Conservation (phyloP, 1,284 basidiomycete genomes). For the Trametes versicolor region DNA sequence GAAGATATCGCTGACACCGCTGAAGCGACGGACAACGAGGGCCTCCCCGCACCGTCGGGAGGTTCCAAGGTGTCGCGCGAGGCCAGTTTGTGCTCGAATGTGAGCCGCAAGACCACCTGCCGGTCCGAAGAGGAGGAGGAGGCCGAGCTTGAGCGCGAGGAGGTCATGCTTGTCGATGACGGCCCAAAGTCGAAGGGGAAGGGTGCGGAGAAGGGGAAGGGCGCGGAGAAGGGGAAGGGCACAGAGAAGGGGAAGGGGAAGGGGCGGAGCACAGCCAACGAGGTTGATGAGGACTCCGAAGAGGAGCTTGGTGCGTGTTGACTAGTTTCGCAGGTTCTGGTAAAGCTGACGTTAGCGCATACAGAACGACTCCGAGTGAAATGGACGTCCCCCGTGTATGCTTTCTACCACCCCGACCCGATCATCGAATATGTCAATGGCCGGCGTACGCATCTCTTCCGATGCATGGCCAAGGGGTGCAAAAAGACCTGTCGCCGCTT, state of each 20-base stretch:
- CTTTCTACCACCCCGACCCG: constrained; percentile 42
- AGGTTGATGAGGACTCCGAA: background rate
- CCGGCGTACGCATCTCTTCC: constrained; percentile 46
- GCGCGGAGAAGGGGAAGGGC: background rate
- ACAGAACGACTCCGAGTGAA: constrained; percentile 34
- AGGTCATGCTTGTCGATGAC: background rate
- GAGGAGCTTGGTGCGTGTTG: background rate
- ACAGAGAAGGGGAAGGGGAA: background rate
- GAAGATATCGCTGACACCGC: background rate
- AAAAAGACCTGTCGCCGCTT: constrained; percentile 38
- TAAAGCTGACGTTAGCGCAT: background rate
- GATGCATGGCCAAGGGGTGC: constrained; percentile 33
- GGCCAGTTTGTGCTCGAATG: constrained; percentile 31
- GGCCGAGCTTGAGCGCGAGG: background rate
- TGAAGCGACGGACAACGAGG: background rate
- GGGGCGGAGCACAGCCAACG: too few species aligned
- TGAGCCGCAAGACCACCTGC: background rate
- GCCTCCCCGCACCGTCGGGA: background rate
- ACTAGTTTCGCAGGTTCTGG: background rate
- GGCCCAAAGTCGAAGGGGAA: background rate
- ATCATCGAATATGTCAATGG: constrained; percentile 34
- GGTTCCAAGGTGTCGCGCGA: background rate
- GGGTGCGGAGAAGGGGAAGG: constrained; percentile 23
- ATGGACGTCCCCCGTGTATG: constrained; percentile 44
- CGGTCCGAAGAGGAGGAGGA: background rate